Base-by-base conservation (phyloP, 2,329 filamentous ascomycete species). In the Raffaelea albimanens region DNA sequence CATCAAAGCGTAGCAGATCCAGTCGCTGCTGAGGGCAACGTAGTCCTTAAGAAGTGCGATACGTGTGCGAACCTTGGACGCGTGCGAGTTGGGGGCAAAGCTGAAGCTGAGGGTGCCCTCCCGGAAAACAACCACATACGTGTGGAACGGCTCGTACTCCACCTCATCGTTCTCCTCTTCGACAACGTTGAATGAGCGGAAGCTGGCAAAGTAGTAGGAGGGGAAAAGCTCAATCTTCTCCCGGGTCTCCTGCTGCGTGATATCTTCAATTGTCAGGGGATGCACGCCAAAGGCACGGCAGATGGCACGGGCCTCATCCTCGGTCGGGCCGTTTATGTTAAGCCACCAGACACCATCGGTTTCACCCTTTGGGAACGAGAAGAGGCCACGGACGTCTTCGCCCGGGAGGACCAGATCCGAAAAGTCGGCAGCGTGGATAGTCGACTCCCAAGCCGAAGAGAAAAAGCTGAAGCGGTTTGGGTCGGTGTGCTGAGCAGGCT, bases 1-100 rank as follows among this genome's bases (percentile, higher is more conserved):
- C 83, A 98, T 97, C 60, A 98, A 76, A 40, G 93, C 93, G 62
- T 98, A 98, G 71, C 93, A 98, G 57, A 97, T 94, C 91, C 94
- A 98, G 67, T 98, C 93, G 56, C 89, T 90, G 61, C 88, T 95
- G 36, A 98, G 75, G 52, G 90, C 83, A 58, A 97, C 86, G 60
- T 96, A 97, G 61, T 98, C 93, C 60, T 95, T 91, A 48, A 98
- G 74, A 56, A 88, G 85, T 21, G 87, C 83, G 58, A 98, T 97
- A 65, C 93, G 82, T 71, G 86, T 89, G 55, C 91, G 82, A 22
- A 98, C 93, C 55, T 93, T 87, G 40, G 83, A 77, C 13, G 90
- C 87, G 63, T 98, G 93, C 2, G 82, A 80, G 60, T 94, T 95
- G 14, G 84, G 84, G 43, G 80, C 81, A 63, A 95, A 97, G 54